A percentile compares a stretch with the other conserved stretches of the same genome.
phyloP scores from a whole-genome alignment of 2,329 filamentous ascomycete species.

The Chaetomiaceae sp. region DNA sequence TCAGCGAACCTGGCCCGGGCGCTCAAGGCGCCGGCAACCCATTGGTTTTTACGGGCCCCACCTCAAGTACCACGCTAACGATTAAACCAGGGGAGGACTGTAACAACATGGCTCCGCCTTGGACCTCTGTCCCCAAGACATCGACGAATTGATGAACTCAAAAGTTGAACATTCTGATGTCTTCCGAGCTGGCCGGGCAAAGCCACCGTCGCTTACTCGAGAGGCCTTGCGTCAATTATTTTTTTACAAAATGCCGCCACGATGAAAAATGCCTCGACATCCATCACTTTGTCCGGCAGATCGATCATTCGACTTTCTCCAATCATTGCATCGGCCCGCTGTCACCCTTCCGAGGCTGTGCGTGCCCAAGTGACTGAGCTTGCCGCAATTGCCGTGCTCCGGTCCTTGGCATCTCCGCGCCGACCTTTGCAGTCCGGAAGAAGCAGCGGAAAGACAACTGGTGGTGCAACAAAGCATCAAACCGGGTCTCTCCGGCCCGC shows the following conservation, averaged over 20 bases:
- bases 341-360: slow-evolving; percentile 1
- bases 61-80: too few relatives aligned
- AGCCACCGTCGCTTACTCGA: neutral
- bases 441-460: neutral
- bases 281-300: neutral
- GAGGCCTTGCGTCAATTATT: too few relatives aligned
- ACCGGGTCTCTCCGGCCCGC: neutral
- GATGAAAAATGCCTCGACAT: neutral
- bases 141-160: too few relatives aligned
- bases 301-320: too few relatives aligned
- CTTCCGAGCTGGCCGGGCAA: too few relatives aligned
- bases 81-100: too few relatives aligned
- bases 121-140: neutral
- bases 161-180: too few relatives aligned
- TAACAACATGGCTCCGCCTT: neutral
- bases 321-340: neutral
- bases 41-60: too few relatives aligned
- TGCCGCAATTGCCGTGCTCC: neutral
- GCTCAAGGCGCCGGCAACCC: too few relatives aligned
- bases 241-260: neutral
- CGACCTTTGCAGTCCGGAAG: neutral
- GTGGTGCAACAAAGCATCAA: neutral
- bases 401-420: neutral
- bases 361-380: neutral
- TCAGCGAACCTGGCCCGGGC: too few relatives aligned